Evolutionary conservation across 2,329 filamentous ascomycete genomes (phyloP), one percentile per base, ranked within the genome.

Genomic region (Aureobasidium zeae): DNA sequence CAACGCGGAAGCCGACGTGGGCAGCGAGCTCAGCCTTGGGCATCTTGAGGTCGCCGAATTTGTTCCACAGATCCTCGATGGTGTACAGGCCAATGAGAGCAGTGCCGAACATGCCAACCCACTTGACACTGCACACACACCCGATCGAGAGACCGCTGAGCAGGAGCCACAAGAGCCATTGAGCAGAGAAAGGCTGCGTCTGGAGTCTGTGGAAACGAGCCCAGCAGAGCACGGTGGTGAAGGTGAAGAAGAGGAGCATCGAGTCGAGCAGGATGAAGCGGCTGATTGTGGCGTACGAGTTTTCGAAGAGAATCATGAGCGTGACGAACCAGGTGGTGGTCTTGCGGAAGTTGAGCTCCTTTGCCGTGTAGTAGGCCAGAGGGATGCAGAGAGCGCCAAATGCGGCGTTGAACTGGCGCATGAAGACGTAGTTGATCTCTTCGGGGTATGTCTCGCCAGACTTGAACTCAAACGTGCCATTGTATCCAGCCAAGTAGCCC

Each of bases 391-490:
- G 72, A 49, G 88, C 89, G 48, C 91, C 91, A 62, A 96, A 98
- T 51, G 86, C 78, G 51, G 89, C 83, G 63, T 96, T 98, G 76
- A 98, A 98, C 49, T 89, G 76, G 55, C 91, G 86, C 93, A 98
- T 98, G 61, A 94, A 94, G 55, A 88, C 93, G 65, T 94, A 98
- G 71, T 98, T 83, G 60, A 98, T 74, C 58, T 96, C 86, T 54
- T 81, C 78, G 9, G 91, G 91, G 63, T 98, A 98, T 44, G 77
- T 87, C 60, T 96, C 91, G 62, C 91, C 91, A 43, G 89, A 96
- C 67, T 98, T 98, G 76, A 98, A 98, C 61, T 98, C 91, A 67
- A 98, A 98, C 3, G 89, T 93, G 47, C 91, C 91, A 70, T 98
- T 98, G 73, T 98, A 98, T 53, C 89, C 89, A 53, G 89, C 93